Percentiles rank a stretch among this genome's conserved stretches.
These are phyloP conservation scores for Diplotaxis tenuifolia DNA, from an alignment of 345 rosid genomes.

Conservation along the genomic window DNA sequence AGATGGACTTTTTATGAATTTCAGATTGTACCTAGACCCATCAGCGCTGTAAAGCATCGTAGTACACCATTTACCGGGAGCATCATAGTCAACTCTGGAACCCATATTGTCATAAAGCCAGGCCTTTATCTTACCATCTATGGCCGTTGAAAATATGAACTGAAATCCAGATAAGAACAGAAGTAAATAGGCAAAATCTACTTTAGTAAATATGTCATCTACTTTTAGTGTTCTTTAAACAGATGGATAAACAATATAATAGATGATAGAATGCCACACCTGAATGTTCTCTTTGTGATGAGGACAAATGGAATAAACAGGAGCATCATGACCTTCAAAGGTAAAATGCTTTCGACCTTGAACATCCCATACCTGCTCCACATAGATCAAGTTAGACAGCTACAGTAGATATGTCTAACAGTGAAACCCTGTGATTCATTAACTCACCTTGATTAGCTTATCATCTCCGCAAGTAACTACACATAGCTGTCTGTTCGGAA, in stretches of 20 bases:
- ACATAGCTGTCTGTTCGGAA: slow-evolving; percentile 74
- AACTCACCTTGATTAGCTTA: slow-evolving; percentile 70
- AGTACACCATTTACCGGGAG: slow-evolving; percentile 78
- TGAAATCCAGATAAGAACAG: slow-evolving; percentile 37
- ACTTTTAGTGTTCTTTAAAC: not conserved
- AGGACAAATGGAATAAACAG: slow-evolving; percentile 84
- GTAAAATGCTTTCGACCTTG: slow-evolving; percentile 54
- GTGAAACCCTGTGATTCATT: not conserved
- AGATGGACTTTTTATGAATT: not conserved
- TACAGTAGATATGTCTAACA: not conserved
- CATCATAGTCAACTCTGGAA: slow-evolving; percentile 81
- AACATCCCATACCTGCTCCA: slow-evolving; percentile 84
- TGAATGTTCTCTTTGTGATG: slow-evolving; percentile 87
- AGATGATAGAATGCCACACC: slow-evolving; percentile 45
- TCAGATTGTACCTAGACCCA: slow-evolving; percentile 56
- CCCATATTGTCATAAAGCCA: slow-evolving; percentile 86
- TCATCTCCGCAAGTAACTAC: slow-evolving; percentile 94
- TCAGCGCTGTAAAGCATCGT: slow-evolving; percentile 90
- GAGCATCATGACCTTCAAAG: slow-evolving; percentile 87
- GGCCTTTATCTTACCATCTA: slow-evolving; percentile 86
- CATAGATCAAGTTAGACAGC: slow-evolving; percentile 34
- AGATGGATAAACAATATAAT: slow-evolving; percentile 5
- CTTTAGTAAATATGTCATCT: not conserved
- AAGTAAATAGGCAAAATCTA: not conserved
- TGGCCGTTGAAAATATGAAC: slow-evolving; percentile 79